A percentile compares a stretch with the other conserved stretches of the same genome.
Evolutionary conservation across 192 early-diverging fungal species (phyloP).

Genomic region (Pecoramyces ruminantium): DNA sequence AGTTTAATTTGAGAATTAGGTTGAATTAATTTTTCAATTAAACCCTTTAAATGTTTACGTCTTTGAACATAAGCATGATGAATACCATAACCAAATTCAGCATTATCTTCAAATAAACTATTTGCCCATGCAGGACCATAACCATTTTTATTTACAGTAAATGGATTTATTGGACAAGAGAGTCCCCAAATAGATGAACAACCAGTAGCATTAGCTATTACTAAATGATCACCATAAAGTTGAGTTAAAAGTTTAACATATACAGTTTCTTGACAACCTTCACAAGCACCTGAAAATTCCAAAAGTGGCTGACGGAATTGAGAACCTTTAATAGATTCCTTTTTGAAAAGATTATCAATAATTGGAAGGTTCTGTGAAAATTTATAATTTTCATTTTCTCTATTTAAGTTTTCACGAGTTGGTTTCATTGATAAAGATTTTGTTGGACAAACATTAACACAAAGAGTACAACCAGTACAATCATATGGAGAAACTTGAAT

Average conservation of each 20-base stretch:
- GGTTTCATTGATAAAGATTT: neutral
- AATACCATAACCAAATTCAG: constrained; percentile 77
- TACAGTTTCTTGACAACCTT: constrained; percentile 43
- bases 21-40: constrained; percentile 29
- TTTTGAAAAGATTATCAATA: neutral
- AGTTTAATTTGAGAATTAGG: neutral
- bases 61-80: constrained; percentile 46
- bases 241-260: constrained; percentile 68
- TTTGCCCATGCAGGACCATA: constrained; percentile 1
- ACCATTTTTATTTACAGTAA: neutral
- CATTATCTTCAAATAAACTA: constrained; percentile 32
- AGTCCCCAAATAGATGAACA: constrained; percentile 52
- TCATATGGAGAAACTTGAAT: neutral
- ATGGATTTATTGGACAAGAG: neutral
- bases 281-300: neutral
- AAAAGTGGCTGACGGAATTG: neutral
- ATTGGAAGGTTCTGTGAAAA: neutral
- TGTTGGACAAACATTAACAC: neutral
- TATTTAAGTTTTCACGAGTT: neutral
- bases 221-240: constrained; percentile 55
- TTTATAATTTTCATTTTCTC: neutral
- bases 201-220: constrained; percentile 61
- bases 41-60: constrained; percentile 44
- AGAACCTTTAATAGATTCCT: neutral
- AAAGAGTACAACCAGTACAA: neutral